Conservation (phyloP, 2,329 filamentous ascomycete species). For the Rutstroemia sp. region DNA sequence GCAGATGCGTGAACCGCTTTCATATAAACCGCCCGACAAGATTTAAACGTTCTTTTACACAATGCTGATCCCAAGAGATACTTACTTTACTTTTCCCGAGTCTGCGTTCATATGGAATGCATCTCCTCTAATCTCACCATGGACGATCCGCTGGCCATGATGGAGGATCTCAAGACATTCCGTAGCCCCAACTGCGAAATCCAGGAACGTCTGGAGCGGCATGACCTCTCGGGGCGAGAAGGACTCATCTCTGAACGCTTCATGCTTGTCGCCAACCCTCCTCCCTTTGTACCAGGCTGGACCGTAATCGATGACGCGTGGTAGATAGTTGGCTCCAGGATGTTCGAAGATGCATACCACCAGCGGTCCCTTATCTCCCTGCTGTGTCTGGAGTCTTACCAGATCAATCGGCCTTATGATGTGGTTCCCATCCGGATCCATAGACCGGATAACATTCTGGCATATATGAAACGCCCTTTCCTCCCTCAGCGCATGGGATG, state of each 20-base stretch:
- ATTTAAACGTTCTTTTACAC: too few relatives aligned
- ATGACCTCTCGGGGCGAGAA: constrained; percentile 51
- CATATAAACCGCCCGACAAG: too few relatives aligned
- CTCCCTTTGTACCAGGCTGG: constrained; percentile 60
- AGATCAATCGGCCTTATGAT: constrained; percentile 78
- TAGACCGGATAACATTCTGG: constrained; percentile 61
- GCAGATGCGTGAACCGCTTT: too few relatives aligned
- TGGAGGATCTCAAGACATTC: constrained; percentile 88
- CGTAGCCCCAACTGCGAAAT: constrained; percentile 84
- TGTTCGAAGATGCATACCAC: constrained; percentile 76
- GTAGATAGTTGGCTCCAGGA: constrained; percentile 66
- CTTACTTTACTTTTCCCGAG: constrained; percentile 56
- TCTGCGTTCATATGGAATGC: constrained; percentile 80
- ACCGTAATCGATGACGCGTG: constrained; percentile 66
- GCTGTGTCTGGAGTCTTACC: constrained; percentile 59
- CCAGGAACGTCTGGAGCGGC: constrained; percentile 69
- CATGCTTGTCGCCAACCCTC: constrained; percentile 42
- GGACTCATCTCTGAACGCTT: constrained; percentile 22
- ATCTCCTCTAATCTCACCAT: constrained; percentile 85
- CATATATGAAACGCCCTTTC: constrained; percentile 83
- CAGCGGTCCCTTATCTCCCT: constrained; percentile 63
- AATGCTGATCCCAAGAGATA: neutral
- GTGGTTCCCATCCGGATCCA: constrained; percentile 66
- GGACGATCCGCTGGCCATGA: constrained; percentile 76
- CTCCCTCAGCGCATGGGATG: constrained; percentile 72